Conservation (phyloP, 257 asterid genomes). For the Solanum neorickii region DNA sequence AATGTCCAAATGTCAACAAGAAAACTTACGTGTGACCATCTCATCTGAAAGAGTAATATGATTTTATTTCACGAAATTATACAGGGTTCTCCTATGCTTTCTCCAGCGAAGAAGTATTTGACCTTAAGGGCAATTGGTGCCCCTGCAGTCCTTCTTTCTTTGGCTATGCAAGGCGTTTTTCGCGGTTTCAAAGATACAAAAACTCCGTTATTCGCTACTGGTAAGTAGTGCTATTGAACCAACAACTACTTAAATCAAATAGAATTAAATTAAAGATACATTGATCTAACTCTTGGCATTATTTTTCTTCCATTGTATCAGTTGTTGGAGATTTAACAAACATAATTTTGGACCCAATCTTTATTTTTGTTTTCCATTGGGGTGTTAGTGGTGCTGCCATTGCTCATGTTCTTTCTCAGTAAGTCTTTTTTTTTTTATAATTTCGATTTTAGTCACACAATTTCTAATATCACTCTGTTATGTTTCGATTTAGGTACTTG, state of each 20-base stretch:
- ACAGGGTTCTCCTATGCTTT: constrained; percentile 79
- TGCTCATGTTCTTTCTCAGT: constrained; percentile 96
- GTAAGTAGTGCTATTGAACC: constrained; percentile 18
- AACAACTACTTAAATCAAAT: background rate
- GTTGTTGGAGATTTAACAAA: constrained; percentile 71
- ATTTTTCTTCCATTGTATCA: constrained; percentile 2
- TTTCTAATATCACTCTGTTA: background rate
- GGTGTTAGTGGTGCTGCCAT: constrained; percentile 98
- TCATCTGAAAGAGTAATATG: background rate
- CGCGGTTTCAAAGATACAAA: constrained; percentile 90
- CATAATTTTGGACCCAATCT: constrained; percentile 74
- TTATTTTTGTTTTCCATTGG: constrained; percentile 55
- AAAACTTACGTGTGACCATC: background rate
- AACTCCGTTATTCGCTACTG: constrained; percentile 86
- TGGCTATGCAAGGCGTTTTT: constrained; percentile 96
- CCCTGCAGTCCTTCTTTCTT: constrained; percentile 91
- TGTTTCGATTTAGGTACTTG: constrained; percentile 43
- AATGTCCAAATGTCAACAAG: background rate
- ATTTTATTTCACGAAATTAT: background rate
- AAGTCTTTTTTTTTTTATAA: constrained; percentile 4
- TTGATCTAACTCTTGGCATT: background rate
- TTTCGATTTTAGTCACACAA: background rate
- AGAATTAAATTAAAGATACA: background rate
- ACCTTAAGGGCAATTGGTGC: constrained; percentile 80
- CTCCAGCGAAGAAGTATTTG: constrained; percentile 64